Conservation (phyloP, 805 yeast species). For the Barnettozyma sucrosica region DNA sequence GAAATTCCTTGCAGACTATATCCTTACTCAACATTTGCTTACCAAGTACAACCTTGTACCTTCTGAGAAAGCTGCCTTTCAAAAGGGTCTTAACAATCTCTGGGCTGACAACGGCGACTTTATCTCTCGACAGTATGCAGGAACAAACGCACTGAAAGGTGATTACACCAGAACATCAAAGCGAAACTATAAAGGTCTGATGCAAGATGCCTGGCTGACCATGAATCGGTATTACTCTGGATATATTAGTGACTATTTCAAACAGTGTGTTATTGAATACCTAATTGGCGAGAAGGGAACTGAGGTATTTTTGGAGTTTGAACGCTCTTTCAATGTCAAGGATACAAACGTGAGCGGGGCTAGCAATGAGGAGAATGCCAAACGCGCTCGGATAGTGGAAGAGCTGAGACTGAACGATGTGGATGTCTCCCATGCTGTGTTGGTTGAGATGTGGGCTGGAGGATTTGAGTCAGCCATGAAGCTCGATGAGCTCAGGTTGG, state of each 20-base stretch:
- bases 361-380: constrained; percentile 24
- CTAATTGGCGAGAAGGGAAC: constrained; percentile 32
- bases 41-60: constrained; percentile 13
- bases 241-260: constrained; percentile 38
- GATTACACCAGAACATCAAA: constrained; percentile 40
- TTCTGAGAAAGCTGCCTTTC: constrained; percentile 14
- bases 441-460: constrained; percentile 23
- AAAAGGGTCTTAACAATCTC: constrained; percentile 26
- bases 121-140: constrained; percentile 56
- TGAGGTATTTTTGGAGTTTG: constrained; percentile 37
- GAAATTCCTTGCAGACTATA: constrained; percentile 31
- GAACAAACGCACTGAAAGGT: constrained; percentile 49
- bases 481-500: constrained; percentile 15
- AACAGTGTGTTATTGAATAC: constrained; percentile 39
- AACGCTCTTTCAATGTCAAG: constrained; percentile 28
- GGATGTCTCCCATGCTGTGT: constrained; percentile 19
- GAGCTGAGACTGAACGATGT: constrained; percentile 11
- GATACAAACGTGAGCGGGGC: constrained; percentile 16
- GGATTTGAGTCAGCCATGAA: constrained; percentile 22
- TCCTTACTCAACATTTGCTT: constrained; percentile 25
- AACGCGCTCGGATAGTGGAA: constrained; percentile 15
- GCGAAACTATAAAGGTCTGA: constrained; percentile 36
- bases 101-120: constrained; percentile 74
- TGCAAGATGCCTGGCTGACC: constrained; percentile 38
- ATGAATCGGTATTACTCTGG: constrained; percentile 39